Evolutionary conservation across 2,329 filamentous ascomycete genomes (phyloP).

Genomic region (Trichophyton simii): DNA sequence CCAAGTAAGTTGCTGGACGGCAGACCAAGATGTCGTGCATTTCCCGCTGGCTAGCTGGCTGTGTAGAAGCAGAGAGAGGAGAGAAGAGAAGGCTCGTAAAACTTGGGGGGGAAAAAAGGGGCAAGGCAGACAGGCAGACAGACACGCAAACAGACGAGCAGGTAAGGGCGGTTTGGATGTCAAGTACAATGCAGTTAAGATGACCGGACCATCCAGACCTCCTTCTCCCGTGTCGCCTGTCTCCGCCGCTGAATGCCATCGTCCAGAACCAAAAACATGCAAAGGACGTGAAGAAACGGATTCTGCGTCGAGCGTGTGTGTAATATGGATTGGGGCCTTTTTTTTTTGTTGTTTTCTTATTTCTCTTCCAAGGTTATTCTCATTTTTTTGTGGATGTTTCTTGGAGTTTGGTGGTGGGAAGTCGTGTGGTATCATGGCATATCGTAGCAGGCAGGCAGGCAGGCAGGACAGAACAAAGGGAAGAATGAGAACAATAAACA

Average conservation of each 20-base stretch:
- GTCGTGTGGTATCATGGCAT: not conserved
- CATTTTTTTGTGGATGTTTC: not conserved
- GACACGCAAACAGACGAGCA: not conserved
- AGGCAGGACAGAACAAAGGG: not conserved
- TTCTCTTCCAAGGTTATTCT: not conserved
- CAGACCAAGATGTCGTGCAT: not conserved
- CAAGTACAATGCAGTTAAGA: constrained; percentile 1
- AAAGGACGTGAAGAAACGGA: not conserved
- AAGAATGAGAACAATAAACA: not conserved
- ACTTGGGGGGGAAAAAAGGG: not conserved
- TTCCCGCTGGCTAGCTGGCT: not conserved
- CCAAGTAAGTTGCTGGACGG: constrained; percentile 13
- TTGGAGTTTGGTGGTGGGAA: not conserved
- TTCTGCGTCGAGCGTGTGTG: too few species aligned
- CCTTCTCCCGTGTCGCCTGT: too few species aligned
- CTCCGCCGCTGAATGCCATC: too few species aligned
- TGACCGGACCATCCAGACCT: not conserved
- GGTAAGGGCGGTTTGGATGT: not conserved
- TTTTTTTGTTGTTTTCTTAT: not conserved
- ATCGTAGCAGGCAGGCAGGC: not conserved
- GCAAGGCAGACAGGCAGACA: not conserved
- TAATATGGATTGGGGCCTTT: not conserved
- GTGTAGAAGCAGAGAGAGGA: not conserved
- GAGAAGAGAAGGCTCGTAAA: not conserved
- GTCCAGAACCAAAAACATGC: not conserved